Base-by-base conservation (phyloP, 176 grass and related monocot genomes). In the Thinopyrum elongatum region DNA sequence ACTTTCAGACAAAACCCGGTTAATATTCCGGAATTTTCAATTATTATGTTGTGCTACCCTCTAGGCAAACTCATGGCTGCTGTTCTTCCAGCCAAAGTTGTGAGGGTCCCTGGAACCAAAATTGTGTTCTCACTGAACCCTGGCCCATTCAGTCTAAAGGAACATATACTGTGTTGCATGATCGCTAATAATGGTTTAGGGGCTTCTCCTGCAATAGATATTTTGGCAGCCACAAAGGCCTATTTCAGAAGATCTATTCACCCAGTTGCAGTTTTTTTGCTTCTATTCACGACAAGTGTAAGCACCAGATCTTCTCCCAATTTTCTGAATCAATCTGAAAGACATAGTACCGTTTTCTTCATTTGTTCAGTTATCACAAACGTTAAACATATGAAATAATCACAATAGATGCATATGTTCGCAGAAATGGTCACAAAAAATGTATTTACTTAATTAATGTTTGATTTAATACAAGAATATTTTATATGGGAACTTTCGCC, bases 141-240 rank as follows among this genome's bases (percentile, higher is more conserved):
- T 28, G 79, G 86, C 1, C 58, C 86, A 2, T 88, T 88, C 36
- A 88, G 76, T 41, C 23, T 83, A 22, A 88, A 83, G 23, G 86
- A 88, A 59, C 71, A 84, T 31, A 70, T 84, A 30, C 7, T 80
- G 19, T 60, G 46, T 76, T 55, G 19, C 13, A 70, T 23, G 19
- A 79, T 80, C 23, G 68, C 79, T 83, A 31, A 4, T 57, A 33
- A 26, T 57, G 42, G 47, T 27, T 49, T 27, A 76, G 74, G 74
- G 55, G 17, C 29, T 17, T 28, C 27, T 76, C 26, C 9, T 21
- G 81, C 66, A 60, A 83, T 16, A 4, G 71, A 47, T 46, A 23
- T 74, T 41, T 74, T 46, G 23, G 23, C 41, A 28, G 23, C 25
- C 3, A 34, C 67, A 17, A 27, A 27, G 47, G 17, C 46, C 25